Conservation (phyloP, 495 filamentous ascomycete genomes). For the Penicillium samsonianum region DNA sequence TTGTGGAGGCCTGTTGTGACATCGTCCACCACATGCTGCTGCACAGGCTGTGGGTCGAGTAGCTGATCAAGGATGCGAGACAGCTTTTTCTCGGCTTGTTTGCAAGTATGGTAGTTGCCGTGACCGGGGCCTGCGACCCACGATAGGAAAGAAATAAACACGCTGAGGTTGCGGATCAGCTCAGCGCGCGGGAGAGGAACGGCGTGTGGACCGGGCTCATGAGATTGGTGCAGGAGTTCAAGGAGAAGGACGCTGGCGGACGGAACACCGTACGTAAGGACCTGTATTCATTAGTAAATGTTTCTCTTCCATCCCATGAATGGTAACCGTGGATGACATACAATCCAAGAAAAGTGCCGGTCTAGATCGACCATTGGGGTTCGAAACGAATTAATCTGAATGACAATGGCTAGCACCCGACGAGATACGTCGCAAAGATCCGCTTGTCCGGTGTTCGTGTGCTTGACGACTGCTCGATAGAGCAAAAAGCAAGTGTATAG, state of each 20-base stretch:
- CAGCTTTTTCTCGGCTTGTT: conserved; percentile 46
- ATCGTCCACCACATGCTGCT: conserved; percentile 34
- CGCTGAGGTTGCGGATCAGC: conserved; percentile 63
- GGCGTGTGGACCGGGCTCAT: conserved; percentile 36
- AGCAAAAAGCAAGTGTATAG: conserved; percentile 61
- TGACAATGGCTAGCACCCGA: conserved; percentile 49
- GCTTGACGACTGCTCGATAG: conserved; percentile 56
- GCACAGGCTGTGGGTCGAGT: conserved; percentile 40
- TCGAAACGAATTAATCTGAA: conserved; percentile 48
- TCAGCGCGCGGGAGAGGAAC: conserved; percentile 56
- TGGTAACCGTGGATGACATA: conserved; percentile 32
- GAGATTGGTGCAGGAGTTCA: conserved; percentile 61
- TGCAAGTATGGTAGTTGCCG: conserved; percentile 56
- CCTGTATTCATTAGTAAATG: conserved; percentile 33
- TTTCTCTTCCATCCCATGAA: not conserved
- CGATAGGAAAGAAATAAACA: conserved; percentile 59
- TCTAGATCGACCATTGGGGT: conserved; percentile 51
- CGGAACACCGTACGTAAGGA: conserved; percentile 57
- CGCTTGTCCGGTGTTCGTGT: conserved; percentile 49
- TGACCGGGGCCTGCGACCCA: conserved; percentile 55
- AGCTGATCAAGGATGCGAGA: conserved; percentile 46
- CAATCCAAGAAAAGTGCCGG: conserved; percentile 57
- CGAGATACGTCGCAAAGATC: conserved; percentile 56
- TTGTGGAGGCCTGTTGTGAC: conserved; percentile 36
- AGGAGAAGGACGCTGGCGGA: conserved; percentile 60